Base-by-base conservation (phyloP, 805 yeast species). In the Yamadazyma philogaea region DNA sequence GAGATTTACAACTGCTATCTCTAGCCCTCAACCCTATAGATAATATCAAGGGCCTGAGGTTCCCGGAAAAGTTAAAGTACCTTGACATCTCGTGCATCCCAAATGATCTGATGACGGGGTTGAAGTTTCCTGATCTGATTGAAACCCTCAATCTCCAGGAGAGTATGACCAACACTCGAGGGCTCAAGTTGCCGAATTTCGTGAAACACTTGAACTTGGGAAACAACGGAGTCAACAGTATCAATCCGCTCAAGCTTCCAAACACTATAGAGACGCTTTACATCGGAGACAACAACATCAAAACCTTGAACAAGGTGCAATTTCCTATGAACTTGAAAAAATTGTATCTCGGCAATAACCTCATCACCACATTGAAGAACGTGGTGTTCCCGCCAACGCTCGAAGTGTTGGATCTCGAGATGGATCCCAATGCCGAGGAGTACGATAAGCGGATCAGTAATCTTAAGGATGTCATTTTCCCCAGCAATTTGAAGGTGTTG, bases 71-170 rank as follows among this genome's bases (percentile, higher is more conserved):
- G 18, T 47, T 70, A 27, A 54, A 54, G 34, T 59, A 59, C 46
- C 55, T 70, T 48, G 75, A 70, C 45, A 45, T 67, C 8, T 67
- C 74, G 6, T 66, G 67, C 41, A 61, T 70, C 7, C 75, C 75
- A 3, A 70, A 69, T 47, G 75, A 70, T 47, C 61, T 71, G 7
- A 70, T 70, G 75, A 64, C 74, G 0, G 73, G 75, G 1, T 60
- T 70, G n/a, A 70, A 66, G 44, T 68, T 70, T 39, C 75, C 75
- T 1, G 75, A 70, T 40, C 58, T 52, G 55, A 50, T 64, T 22
- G 51, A 52, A 17, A 57, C 55, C 1, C 59, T 70, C 38, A 70
- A 70, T 44, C 50, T 70, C 10, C 74, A 69, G 48, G 66, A 64
- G 40, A 66, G 73, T 2, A 70, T 70, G 74, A 68, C 74, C 5